phyloP scores from a whole-genome alignment of 208 protist genomes.

The Trypanosoma caninum region DNA sequence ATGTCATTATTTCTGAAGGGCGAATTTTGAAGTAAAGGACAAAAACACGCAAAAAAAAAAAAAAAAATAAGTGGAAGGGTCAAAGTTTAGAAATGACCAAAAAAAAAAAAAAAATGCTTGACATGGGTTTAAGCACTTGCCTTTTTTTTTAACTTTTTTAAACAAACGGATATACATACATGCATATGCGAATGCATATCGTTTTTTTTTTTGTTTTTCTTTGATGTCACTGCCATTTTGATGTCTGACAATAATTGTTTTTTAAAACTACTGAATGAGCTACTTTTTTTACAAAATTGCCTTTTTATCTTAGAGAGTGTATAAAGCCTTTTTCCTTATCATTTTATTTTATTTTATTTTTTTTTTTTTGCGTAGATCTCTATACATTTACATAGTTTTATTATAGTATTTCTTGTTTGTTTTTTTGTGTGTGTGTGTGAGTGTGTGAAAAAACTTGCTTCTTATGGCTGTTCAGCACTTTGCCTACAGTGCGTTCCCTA shows the following conservation, averaged over 20 bases:
- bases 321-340: too few species aligned
- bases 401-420: neutral
- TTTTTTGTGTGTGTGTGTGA: neutral
- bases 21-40: too few species aligned
- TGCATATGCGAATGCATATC: neutral
- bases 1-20: too few species aligned
- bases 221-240: neutral
- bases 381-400: neutral
- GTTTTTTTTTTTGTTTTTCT: neutral
- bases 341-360: too few species aligned
- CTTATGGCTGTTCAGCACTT: conserved; percentile 22
- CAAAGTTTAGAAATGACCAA: too few species aligned
- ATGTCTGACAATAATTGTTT: neutral
- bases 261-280: too few species aligned
- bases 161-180: neutral
- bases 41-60: too few species aligned
- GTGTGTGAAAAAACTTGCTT: too few species aligned
- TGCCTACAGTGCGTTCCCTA: conserved; percentile 46
- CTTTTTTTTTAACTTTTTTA: neutral
- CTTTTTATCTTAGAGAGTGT: too few species aligned
- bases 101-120: neutral
- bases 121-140: neutral
- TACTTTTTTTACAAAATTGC: too few species aligned
- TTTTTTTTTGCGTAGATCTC: neutral
- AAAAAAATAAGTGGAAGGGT: too few species aligned